Evolutionary conservation across 2,329 filamentous ascomycete genomes (phyloP), one percentile per base, ranked within the genome.

Genomic region (Cryphonectria radicalis): DNA sequence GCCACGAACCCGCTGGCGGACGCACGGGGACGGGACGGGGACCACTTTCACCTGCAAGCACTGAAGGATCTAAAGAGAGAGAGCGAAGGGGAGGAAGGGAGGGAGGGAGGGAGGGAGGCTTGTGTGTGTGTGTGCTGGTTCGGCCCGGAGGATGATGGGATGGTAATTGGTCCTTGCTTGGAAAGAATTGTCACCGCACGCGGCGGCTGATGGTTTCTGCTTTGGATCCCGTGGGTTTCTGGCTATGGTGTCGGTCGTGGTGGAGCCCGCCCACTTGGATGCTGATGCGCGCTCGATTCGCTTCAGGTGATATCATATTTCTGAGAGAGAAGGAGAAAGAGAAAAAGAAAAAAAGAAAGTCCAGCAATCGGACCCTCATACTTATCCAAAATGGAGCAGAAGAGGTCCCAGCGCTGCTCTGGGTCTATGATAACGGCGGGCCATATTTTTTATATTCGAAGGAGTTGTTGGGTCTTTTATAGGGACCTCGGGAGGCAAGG

Each of bases 241-340:
- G 55, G 55, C 17, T 4, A 59, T 59, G 55, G 55, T 59, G 25
- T 59, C 42, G 42, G 63, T 65, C 63, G 5, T 22, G 43, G 63
- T 65, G 63, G 63, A 53, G 42, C 42, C 63, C 42, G 43, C 43
- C 63, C 63, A 65, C 63, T 65, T 53, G 42, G 46, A 65, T 53
- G 63, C 63, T 37, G 59, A 62, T 59, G 55, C 55, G 55, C 55
- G 32, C 14, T 62, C 32, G 35, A 40, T 22, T 40, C 55, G 55
- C 55, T 59, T 59, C 55, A 59, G 55, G 55, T 59, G 55, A 59
- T 59, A 59, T 59, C 55, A 59, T 32, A 59, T 59, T 32, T 59
- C 14, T 46, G 43, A 22, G 17, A 3, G 17, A 13, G 4, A 19
- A 7, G 19, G 19, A 22, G 19, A n/a, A 17, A 46, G 43, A 46